Base-by-base conservation (phyloP, 345 rosid genomes). In the Corchorus olitorius region DNA sequence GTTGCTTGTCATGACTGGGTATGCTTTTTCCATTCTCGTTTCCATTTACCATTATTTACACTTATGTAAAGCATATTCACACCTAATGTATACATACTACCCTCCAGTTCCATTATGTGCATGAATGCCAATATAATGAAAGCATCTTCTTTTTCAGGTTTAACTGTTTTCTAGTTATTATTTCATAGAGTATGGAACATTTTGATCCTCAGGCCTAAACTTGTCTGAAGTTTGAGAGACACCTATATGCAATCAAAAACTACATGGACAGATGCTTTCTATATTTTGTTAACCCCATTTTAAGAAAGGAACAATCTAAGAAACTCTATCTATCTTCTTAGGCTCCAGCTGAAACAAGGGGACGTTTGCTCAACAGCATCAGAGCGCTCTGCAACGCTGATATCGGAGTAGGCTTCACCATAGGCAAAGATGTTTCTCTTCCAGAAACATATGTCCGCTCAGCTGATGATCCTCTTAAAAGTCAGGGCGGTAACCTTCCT, bases 1-100 rank as follows among this genome's bases (percentile, higher is more conserved):
- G 94, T 85, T 62, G 92, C 91, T 78, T 93, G 94, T 80, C 98
- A 93, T 77, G 98, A 93, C 69, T 91, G 94, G 98, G 97, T 89
- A 87, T 75, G 80, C 70, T 70, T 69, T 64, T 74, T 43, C 2
- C 41, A 4, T 22, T 33, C 9, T 50, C 12, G 16, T 46, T 67
- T 37, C 41, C 2, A 22, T 61, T 61, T 4, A 17, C 1, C 27
- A 5, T 66, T 0, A 66, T 15, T 45, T 45, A 10, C n/a, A 41
- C 48, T 65, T 17, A 34, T 19, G 10, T 16, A 34, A 67, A 5
- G 34, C 54, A 45, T n/a, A 2, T n/a, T n/a, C 37, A 22, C 52
- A 46, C 16, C 33, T 65, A 0, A 17, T 65, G 3, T 17, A 39
- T 65, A 10, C 17, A 65, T 2, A 65, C 9, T 8, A 27, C 13